Percentiles rank a stretch among this genome's conserved stretches.
These are phyloP conservation scores for Bretschneidera sinensis DNA, from an alignment of 345 rosid genomes.

Conservation along the genomic window DNA sequence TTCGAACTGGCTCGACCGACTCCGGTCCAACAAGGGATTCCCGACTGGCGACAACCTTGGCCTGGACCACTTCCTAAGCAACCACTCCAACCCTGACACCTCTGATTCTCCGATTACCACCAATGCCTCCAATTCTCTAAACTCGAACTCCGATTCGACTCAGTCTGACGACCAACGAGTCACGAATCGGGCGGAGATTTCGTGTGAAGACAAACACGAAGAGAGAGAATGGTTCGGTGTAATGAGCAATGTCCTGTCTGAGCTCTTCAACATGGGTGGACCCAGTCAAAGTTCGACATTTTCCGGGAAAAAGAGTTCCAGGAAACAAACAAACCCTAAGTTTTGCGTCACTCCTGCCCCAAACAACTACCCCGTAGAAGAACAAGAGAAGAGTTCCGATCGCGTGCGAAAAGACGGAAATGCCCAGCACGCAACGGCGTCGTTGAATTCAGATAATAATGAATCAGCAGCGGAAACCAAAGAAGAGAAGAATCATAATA, in stretches of 20 bases:
- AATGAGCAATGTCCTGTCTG: slow-evolving; percentile 69
- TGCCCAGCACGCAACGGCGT: slow-evolving; percentile 26
- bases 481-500: slow-evolving; percentile 18
- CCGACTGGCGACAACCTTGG: slow-evolving; percentile 48
- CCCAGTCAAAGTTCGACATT: slow-evolving; percentile 9
- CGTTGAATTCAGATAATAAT: slow-evolving; percentile 28
- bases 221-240: slow-evolving; percentile 49
- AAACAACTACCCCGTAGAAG: slow-evolving; percentile 1
- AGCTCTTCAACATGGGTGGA: slow-evolving; percentile 68
- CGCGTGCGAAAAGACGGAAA: slow-evolving; percentile 22
- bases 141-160: slow-evolving; percentile 35
- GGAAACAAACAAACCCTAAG: slow-evolving; percentile 85
- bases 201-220: slow-evolving; percentile 3
- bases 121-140: slow-evolving; percentile 33
- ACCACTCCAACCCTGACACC: slow-evolving; percentile 14
- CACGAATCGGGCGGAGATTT: slow-evolving; percentile 18
- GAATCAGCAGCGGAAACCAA: slow-evolving; percentile 16
- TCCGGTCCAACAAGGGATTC: slow-evolving; percentile 76
- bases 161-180: slow-evolving; percentile 23
- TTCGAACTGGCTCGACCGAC: slow-evolving; percentile 84
- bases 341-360: slow-evolving; percentile 36
- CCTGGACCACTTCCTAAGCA: slow-evolving; percentile 62
- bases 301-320: slow-evolving; percentile 39
- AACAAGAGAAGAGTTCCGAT: slow-evolving; percentile 10
- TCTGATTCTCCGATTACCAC: slow-evolving; percentile 13